Evolutionary conservation across 306 rosid species (phyloP), one percentile per base, ranked within the genome.

Genomic region (Quercus rubra): DNA sequence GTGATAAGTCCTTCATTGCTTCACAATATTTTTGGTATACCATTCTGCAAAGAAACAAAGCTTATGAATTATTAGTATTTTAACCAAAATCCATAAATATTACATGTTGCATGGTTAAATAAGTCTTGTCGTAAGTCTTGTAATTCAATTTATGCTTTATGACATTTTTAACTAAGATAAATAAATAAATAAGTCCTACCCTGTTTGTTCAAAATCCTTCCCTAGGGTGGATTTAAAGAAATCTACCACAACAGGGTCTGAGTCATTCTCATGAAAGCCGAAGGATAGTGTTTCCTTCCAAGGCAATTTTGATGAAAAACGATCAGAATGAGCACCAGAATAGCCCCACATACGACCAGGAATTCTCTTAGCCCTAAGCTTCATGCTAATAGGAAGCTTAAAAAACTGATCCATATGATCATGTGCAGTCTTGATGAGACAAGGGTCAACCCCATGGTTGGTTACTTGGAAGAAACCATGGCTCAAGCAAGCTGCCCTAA

Each of bases 201-300:
- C 97, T 2, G 88, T 57, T 20, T 85, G 76, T 31, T 85, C 77
- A 76, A 90, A 90, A 67, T 81, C 82, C 43, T 80, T 20, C 3
- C 95, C 97, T 27, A 87, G 52, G 20, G 71, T 79, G 73, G 92
- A 83, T 21, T 17, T 72, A 52, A 90, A 92, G 85, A 83, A 89
- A 74, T 87, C 82, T 3, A 56, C 71, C 17, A 92, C 95, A 8
- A 79, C 77, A 1, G 85, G 80, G 15, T 74, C 54, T 0, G 61
- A 18, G n/a, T 72, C 25, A 56, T 78, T 58, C 12, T 84, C 73
- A 73, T 72, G 77, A 55, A 80, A 89, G 2, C 78, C 86, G 61
- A 92, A 94, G 56, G 98, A 87, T 31, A 94, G 74, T 27, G 98
- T 89, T 79, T 94, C 97, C 83, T 92, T 94, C 98, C 97, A 94